Evolutionary conservation across 805 yeast genomes (phyloP).

Genomic region (Saccharomycopsis amapae): DNA sequence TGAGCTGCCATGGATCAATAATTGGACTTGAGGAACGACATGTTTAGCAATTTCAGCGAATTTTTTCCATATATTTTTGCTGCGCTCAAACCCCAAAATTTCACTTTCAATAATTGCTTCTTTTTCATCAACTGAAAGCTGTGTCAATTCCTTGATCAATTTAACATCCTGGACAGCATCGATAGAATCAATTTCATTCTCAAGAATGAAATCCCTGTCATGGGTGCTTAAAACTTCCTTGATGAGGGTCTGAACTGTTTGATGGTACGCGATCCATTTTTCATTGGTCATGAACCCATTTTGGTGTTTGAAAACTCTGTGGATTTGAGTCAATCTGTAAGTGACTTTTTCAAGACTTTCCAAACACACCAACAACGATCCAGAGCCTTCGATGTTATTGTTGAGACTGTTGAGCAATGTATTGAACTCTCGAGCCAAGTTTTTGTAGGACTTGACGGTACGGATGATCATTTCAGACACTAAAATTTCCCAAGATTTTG

Average conservation of each 20-base stretch:
- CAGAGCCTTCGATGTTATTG: neutral
- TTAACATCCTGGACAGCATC: neutral
- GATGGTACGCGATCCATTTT: neutral
- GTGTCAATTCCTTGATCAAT: neutral
- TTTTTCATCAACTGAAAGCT: neutral
- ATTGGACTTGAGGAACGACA: neutral
- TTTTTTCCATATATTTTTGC: neutral
- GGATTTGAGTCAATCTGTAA: neutral
- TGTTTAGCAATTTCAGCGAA: neutral
- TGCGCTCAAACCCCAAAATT: neutral
- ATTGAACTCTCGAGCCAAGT: neutral
- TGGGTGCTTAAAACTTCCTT: neutral
- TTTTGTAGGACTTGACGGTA: neutral
- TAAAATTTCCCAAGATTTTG: neutral
- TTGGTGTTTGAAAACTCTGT: neutral
- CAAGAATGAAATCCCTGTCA: constrained; percentile 1
- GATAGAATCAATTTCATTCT: neutral
- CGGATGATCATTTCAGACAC: neutral
- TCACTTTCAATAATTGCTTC: neutral
- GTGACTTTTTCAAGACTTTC: neutral
- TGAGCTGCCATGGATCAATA: neutral
- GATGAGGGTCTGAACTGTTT: neutral
- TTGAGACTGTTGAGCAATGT: neutral
- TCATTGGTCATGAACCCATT: neutral
- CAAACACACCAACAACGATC: neutral